These are phyloP conservation scores for Lactarius hatsudake DNA, from an alignment of 768 basidiomycete species.

Conservation along the genomic window DNA sequence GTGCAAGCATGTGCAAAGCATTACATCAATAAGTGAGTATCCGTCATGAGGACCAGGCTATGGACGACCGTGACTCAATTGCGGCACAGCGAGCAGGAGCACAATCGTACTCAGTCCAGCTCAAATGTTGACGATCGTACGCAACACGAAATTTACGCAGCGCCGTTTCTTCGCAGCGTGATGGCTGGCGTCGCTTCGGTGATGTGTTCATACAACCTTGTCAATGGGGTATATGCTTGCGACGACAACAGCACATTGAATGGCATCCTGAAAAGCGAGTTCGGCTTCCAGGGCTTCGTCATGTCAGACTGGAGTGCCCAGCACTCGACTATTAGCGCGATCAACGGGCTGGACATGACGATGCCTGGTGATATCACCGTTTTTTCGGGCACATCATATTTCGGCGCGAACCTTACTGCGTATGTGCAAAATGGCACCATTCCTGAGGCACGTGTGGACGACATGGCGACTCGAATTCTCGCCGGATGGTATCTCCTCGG, in stretches of 20 bases:
- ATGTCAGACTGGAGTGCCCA: conserved; percentile 76
- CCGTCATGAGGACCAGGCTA: not conserved
- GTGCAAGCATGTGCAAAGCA: conserved; percentile 90
- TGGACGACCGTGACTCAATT: not conserved
- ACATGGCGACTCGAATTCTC: conserved; percentile 81
- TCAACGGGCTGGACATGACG: conserved; percentile 60
- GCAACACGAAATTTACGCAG: conserved; percentile 70
- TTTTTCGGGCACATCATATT: conserved; percentile 49
- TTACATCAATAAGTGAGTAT: conserved; percentile 54
- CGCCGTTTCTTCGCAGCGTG: conserved; percentile 66
- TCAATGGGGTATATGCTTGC: conserved; percentile 73
- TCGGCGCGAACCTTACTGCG: conserved; percentile 63
- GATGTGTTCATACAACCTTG: conserved; percentile 75
- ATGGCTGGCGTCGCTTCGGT: conserved; percentile 71
- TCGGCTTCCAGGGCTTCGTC: conserved; percentile 74
- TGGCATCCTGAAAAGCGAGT: conserved; percentile 71
- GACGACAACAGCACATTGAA: conserved; percentile 71
- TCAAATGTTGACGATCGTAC: conserved; percentile 81
- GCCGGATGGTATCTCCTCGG: conserved; percentile 65
- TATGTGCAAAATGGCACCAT: conserved; percentile 74
- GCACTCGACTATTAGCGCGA: conserved; percentile 56
- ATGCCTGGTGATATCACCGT: conserved; percentile 62
- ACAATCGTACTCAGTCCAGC: conserved; percentile 49
- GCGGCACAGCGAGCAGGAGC: conserved; percentile 62
- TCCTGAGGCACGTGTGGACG: conserved; percentile 59